Conservation (phyloP, 306 rosid genomes). For the Sicyos edulis region DNA sequence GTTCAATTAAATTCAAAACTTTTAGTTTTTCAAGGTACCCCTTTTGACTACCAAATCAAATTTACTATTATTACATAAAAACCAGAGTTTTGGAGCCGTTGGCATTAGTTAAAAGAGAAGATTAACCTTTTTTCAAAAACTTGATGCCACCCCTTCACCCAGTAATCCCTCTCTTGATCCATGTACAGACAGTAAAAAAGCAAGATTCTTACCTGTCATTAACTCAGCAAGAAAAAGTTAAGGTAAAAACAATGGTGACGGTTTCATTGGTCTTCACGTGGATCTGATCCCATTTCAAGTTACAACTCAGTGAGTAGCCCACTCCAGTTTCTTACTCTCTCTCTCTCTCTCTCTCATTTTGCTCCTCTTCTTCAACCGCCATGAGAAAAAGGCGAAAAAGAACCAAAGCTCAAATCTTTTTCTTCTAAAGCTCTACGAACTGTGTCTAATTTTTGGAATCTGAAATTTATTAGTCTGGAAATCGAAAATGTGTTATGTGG, state of each 20-base stretch:
- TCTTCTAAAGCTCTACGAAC: conserved; percentile 34
- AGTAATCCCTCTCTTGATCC: conserved; percentile 9
- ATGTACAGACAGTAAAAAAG: conserved; percentile 10
- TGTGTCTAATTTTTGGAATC: conserved; percentile 57
- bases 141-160: not conserved
- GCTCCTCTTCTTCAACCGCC: conserved; percentile 26
- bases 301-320: conserved; percentile 21
- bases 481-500: conserved; percentile 72
- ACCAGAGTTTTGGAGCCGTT: not conserved
- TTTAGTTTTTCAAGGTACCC: not conserved
- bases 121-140: not conserved
- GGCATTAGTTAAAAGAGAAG: not conserved
- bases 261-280: conserved; percentile 40
- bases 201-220: conserved; percentile 15
- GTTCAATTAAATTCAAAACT: not conserved
- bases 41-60: too few relatives aligned
- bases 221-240: not conserved
- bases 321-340: conserved; percentile 13
- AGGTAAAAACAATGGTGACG: not conserved
- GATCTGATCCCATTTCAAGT: conserved; percentile 11
- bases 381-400: conserved; percentile 71
- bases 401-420: conserved; percentile 24
- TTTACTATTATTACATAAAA: too few relatives aligned
- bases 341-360: not conserved
- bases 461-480: conserved; percentile 21